These are phyloP conservation scores for Metarhizium anisopliae DNA, from an alignment of 2,329 filamentous ascomycete genomes.

Conservation along the genomic window DNA sequence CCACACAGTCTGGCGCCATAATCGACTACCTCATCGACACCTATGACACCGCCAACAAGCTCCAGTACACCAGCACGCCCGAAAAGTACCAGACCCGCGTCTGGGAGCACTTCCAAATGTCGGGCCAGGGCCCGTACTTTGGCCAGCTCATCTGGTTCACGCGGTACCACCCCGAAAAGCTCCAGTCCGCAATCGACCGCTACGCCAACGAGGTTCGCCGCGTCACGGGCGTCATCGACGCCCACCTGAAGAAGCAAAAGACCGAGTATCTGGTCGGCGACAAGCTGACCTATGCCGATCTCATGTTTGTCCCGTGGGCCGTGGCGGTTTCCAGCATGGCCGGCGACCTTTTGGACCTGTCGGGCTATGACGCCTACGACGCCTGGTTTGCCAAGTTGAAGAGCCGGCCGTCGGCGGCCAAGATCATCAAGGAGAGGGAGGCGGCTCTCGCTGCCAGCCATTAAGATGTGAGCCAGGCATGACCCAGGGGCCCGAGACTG, in stretches of 20 bases:
- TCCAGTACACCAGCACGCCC: conserved; percentile 6
- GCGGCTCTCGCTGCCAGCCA: conserved; percentile 1
- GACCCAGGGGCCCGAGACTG: background rate
- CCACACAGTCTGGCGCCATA: conserved; percentile 13
- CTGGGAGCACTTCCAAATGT: conserved; percentile 14
- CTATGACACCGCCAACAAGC: conserved; percentile 12
- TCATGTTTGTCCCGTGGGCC: conserved; percentile 16
- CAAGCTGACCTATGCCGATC: conserved; percentile 16
- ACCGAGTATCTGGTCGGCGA: conserved; percentile 14
- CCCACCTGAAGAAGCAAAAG: conserved; percentile 12
- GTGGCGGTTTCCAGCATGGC: background rate
- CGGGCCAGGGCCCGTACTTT: conserved; percentile 21
- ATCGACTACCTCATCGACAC: conserved; percentile 15
- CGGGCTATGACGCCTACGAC: conserved; percentile 1
- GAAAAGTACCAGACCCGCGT: conserved; percentile 9
- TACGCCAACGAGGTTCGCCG: conserved; percentile 20
- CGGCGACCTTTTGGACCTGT: background rate
- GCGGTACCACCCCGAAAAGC: conserved; percentile 12
- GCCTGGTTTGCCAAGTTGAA: conserved; percentile 5
- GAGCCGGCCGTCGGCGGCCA: conserved; percentile 1
- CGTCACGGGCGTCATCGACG: conserved; percentile 18
- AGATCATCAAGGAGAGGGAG: conserved; percentile 4
- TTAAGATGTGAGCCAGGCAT: background rate
- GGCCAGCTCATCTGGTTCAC: conserved; percentile 16
- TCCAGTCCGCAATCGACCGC: conserved; percentile 18